These are phyloP conservation scores for Nannochloris sp. DNA, from an alignment of 139 green algal species.

Conservation along the genomic window DNA sequence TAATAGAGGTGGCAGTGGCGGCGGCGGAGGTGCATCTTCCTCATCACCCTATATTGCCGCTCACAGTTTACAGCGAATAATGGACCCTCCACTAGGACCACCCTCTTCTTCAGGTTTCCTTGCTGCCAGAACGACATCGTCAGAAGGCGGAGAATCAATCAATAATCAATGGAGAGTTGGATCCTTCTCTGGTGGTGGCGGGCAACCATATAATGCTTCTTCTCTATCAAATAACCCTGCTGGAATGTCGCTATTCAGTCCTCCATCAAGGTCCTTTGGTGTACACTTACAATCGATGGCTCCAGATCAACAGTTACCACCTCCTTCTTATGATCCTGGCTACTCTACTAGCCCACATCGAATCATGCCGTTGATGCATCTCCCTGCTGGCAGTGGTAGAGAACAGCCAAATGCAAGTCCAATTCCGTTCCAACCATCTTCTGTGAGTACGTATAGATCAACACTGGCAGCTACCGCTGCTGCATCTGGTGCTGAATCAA, in stretches of 20 bases:
- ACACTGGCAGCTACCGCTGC: conserved; percentile 12
- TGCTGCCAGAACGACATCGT: too few relatives aligned
- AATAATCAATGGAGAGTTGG: too few relatives aligned
- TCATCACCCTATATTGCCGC: conserved; percentile 5
- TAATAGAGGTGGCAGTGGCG: background rate
- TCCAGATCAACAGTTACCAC: background rate
- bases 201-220: too few relatives aligned
- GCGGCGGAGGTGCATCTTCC: background rate
- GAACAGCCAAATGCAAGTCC: background rate
- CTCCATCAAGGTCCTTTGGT: conserved; percentile 24
- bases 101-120: too few relatives aligned
- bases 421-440: conserved; percentile 14
- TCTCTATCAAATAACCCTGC: too few relatives aligned
- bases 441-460: conserved; percentile 19
- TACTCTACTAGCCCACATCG: background rate
- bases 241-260: conserved; percentile 14
- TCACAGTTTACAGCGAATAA: conserved; percentile 18
- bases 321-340: background rate
- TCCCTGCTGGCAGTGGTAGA: background rate
- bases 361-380: conserved; percentile 22
- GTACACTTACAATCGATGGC: background rate
- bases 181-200: too few relatives aligned
- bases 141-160: background rate
- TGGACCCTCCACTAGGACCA: conserved; percentile 2
- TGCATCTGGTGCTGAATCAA: background rate